phyloP scores from a whole-genome alignment of 257 asterid genomes.

The Ocimum tenuiflorum region DNA sequence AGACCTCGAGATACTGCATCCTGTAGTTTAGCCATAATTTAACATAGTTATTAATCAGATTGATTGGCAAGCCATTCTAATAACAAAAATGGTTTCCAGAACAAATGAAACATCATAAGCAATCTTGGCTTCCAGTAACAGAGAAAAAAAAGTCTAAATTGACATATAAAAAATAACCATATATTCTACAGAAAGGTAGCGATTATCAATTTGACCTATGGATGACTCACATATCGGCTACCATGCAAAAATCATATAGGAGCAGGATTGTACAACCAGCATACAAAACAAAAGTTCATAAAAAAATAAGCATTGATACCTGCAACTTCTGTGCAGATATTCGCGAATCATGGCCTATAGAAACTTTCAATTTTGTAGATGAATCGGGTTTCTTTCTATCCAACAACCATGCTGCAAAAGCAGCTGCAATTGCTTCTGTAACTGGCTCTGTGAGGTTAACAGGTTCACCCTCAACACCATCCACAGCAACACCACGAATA shows the following conservation, averaged over 20 bases:
- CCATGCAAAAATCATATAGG: slow-evolving; percentile 12
- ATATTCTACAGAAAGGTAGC: background rate
- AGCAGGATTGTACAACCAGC: slow-evolving; percentile 5
- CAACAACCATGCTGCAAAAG: slow-evolving; percentile 80
- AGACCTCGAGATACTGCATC: slow-evolving; percentile 92
- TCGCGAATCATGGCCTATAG: slow-evolving; percentile 94
- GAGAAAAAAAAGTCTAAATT: background rate
- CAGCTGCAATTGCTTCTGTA: slow-evolving; percentile 96
- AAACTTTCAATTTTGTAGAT: slow-evolving; percentile 61
- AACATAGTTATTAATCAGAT: slow-evolving; percentile 11
- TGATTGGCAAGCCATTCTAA: slow-evolving; percentile 7
- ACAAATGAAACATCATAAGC: background rate
- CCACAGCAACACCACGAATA: slow-evolving; percentile 95
- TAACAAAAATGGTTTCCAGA: background rate
- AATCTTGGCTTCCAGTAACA: background rate
- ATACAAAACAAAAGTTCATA: background rate
- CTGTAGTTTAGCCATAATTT: slow-evolving; percentile 39
- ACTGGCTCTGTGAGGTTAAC: slow-evolving; percentile 75
- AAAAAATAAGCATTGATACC: slow-evolving; percentile 32
- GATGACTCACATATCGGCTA: background rate
- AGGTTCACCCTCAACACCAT: slow-evolving; percentile 90
- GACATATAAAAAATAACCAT: background rate
- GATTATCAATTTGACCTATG: background rate
- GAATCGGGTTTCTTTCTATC: slow-evolving; percentile 56
- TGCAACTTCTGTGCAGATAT: slow-evolving; percentile 81